Conservation (phyloP, 73 alveolate genomes). For the Uronychia binucleata region DNA sequence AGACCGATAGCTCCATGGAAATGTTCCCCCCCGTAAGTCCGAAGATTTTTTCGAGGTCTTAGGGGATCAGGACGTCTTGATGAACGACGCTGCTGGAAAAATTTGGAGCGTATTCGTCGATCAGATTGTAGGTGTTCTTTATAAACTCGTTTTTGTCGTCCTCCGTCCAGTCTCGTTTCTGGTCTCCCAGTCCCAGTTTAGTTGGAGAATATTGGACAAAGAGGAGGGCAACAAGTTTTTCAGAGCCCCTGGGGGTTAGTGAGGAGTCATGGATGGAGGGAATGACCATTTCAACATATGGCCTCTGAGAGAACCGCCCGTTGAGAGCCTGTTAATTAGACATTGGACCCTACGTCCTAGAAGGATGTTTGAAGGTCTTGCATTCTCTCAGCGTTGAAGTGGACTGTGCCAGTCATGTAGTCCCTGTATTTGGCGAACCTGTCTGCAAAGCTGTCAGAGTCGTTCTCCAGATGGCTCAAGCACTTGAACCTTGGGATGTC, state of each 20-base stretch:
- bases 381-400: slow-evolving; percentile 59
- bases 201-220: slow-evolving; percentile 77
- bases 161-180: slow-evolving; percentile 44
- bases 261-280: slow-evolving; percentile 71
- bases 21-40: slow-evolving; percentile 78
- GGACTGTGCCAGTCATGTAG: slow-evolving; percentile 68
- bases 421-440: slow-evolving; percentile 25
- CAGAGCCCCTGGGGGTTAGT: slow-evolving; percentile 57
- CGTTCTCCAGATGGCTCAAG: slow-evolving; percentile 31
- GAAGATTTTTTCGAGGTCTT: slow-evolving; percentile 61
- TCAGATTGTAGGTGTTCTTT: slow-evolving; percentile 44
- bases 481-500: slow-evolving; percentile 69
- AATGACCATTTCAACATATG: slow-evolving; percentile 69
- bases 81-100: slow-evolving; percentile 56
- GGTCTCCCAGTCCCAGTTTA: slow-evolving; percentile 35
- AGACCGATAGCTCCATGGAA: slow-evolving; percentile 77
- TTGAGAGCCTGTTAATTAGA: neutral
- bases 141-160: slow-evolving; percentile 37
- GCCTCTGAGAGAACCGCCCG: slow-evolving; percentile 58
- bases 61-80: slow-evolving; percentile 65
- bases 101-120: slow-evolving; percentile 74
- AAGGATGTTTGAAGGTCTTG: slow-evolving; percentile 52
- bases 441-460: slow-evolving; percentile 25
- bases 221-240: slow-evolving; percentile 56
- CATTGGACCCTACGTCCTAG: slow-evolving; percentile 19